Percentiles rank a stretch among this genome's conserved stretches.
Conservation (phyloP, 108 stramenopile genomes). For the Pseudonitzschia pungens region DNA sequence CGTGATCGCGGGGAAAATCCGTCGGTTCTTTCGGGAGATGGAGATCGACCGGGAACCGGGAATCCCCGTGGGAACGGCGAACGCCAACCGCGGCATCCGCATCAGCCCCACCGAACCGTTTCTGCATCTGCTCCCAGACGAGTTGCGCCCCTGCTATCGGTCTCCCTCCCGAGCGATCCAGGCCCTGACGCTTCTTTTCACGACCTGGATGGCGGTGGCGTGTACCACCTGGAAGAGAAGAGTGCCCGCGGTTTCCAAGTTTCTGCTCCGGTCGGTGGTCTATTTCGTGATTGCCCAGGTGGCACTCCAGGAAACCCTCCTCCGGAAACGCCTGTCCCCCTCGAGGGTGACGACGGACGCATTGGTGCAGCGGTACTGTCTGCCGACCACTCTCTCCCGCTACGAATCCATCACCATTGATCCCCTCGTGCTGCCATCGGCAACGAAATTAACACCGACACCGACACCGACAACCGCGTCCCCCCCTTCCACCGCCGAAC, state of each 20-base stretch:
- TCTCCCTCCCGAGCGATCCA: slow-evolving; percentile 43
- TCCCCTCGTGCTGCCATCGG: no score
- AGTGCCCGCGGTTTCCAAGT: background rate
- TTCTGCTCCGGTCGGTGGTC: slow-evolving; percentile 22
- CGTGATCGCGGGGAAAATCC: no score
- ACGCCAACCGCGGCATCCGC: no score
- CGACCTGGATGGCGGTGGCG: slow-evolving; percentile 22
- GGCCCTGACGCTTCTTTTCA: slow-evolving; percentile 26
- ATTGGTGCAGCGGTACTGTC: slow-evolving; percentile 42
- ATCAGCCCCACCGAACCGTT: slow-evolving; percentile 45
- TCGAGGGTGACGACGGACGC: slow-evolving; percentile 53
- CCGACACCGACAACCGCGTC: no score
- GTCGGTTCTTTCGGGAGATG: no score
- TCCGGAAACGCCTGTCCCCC: slow-evolving; percentile 21
- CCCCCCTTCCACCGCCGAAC: no score
- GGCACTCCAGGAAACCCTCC: slow-evolving; percentile 55
- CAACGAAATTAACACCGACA: no score
- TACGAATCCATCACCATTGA: slow-evolving; percentile 30
- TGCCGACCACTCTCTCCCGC: slow-evolving; percentile 63
- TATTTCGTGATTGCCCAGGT: slow-evolving; percentile 24
- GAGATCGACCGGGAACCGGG: no score
- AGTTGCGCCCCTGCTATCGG: slow-evolving; percentile 48
- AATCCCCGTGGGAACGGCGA: no score
- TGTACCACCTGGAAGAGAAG: slow-evolving; percentile 6
- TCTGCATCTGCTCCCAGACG: slow-evolving; percentile 57